Base-by-base conservation (phyloP, 2,329 filamentous ascomycete genomes). In the Lachnellula willkommii region DNA sequence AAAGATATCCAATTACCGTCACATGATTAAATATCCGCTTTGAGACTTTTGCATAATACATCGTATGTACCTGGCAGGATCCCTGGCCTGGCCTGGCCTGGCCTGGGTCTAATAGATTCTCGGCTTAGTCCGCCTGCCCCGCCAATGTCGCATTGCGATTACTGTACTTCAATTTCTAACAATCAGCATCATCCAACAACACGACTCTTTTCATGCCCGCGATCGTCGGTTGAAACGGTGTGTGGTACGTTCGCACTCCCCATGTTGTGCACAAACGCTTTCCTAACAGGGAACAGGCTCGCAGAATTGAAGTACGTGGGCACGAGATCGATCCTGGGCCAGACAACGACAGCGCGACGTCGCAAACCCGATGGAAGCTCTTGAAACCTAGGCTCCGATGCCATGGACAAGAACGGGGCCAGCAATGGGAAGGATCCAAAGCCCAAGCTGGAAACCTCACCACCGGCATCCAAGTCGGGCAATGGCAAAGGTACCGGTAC, bases 401-500 rank as follows among this genome's bases (percentile, higher is more conserved):
- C 60, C 59, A 71, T 70, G 69, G 69, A 70, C 61, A 62, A 68
- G 61, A 70, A 69, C 65, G 68, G 64, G 53, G 54, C 60, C 48
- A 69, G 61, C 51, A 68, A 69, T 64, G 63, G 65, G 60, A 60
- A 67, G 62, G 62, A 67, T 62, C 58, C 60, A 53, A 70, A 66
- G 65, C 61, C 65, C 49, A 61, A 66, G 53, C 28, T 32, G 28
- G 28, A 32, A 32, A 63, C 64, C 58, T 66, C 68, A 58, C 65
- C 69, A 45, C 56, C 67, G 58, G 63, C 65, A 50, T 49, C 65
- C 56, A 17, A 12, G 48, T 59, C 63, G 51, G 66, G 60, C 59
- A 60, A 61, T 60, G 66, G 55, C 63, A 32, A 32, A 11, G 28
- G 28, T 32, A 79, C 81, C 72, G 88, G 83, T 71, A 85, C 87